Evolutionary conservation across 345 rosid genomes (phyloP), one percentile per base, ranked within the genome.

Genomic region (Triadica sebifera): DNA sequence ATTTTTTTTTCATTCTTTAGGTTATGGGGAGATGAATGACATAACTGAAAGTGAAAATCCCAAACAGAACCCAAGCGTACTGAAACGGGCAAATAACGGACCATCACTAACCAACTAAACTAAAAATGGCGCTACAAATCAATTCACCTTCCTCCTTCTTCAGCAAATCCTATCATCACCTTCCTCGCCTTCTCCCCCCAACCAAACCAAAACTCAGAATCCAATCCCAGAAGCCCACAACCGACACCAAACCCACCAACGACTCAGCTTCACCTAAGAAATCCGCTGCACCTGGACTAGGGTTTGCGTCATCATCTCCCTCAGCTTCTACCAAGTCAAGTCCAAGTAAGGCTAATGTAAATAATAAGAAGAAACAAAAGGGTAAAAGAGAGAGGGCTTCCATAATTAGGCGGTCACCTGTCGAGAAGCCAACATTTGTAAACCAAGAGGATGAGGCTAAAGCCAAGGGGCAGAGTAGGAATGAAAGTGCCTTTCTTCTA

Each of bases 401-500:
- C 37, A 81, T 92, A 46, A 80, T 82, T 13, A 65, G 93, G 77
- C 89, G 97, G 57, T 5, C 85, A 12, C 97, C 97, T 4, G 87
- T 89, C 71, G 89, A 87, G 85, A 91, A 86, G 67, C 90, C 90
- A 12, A 87, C 73, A 63, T 81, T 84, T 63, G 19, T 84, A 15
- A 84, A 88, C 68, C 75, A 85, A 77, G 89, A 78, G 56, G 89
- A 86, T 4, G 90, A 87, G 46, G 87, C 78, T 12, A 85, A 83
- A 73, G 91, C 85, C 25, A 80, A 87, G 71, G 96, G 88, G 74
- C 84, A 77, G 82, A 78, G 76, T 73, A 81, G 73, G 76, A 90
- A 89, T 71, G 97, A 94, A 86, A 88, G 89, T 38, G 97, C 97
- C 65, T 94, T 94, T 85, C 86, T 94, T 70, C 87, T 94, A 41